Percentiles rank a stretch among this genome's conserved stretches.
Conservation (phyloP, 805 yeast species). For the Ascoidea asiatica region DNA sequence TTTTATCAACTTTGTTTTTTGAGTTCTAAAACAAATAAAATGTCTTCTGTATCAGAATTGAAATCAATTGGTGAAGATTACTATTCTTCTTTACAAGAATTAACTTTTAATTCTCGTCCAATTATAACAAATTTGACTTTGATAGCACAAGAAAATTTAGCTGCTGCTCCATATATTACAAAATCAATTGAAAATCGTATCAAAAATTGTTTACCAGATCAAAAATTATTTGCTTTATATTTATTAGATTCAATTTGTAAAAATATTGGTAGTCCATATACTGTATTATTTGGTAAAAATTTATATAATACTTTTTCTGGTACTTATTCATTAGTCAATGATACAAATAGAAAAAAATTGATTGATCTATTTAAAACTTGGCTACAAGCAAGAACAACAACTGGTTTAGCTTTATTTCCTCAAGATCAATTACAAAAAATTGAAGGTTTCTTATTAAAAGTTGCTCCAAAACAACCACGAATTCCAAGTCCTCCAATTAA, state of each 20-base stretch:
- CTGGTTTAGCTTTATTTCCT: slow-evolving; percentile 64
- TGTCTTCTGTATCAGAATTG: slow-evolving; percentile 12
- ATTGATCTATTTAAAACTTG: slow-evolving; percentile 77
- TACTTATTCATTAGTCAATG: slow-evolving; percentile 70
- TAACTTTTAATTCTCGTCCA: slow-evolving; percentile 83
- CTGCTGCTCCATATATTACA: slow-evolving; percentile 64
- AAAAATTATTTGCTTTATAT: slow-evolving; percentile 75
- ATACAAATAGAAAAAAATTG: slow-evolving; percentile 58
- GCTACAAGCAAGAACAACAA: slow-evolving; percentile 52
- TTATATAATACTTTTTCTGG: slow-evolving; percentile 58
- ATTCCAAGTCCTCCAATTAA: background rate
- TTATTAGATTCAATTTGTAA: slow-evolving; percentile 85
- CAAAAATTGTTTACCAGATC: slow-evolving; percentile 64
- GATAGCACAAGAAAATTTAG: slow-evolving; percentile 75
- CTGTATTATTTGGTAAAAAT: slow-evolving; percentile 58
- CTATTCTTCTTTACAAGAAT: slow-evolving; percentile 52
- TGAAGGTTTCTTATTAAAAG: slow-evolving; percentile 56
- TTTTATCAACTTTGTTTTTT: too few relatives aligned
- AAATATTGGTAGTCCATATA: slow-evolving; percentile 82
- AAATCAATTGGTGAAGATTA: slow-evolving; percentile 40
- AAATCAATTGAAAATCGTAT: slow-evolving; percentile 66
- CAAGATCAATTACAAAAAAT: slow-evolving; percentile 55
- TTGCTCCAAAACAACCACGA: slow-evolving; percentile 20
- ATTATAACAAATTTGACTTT: slow-evolving; percentile 75
- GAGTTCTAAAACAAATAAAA: background rate